phyloP scores from a whole-genome alignment of 495 filamentous ascomycete genomes.

The Penicilliopsis zonata region DNA sequence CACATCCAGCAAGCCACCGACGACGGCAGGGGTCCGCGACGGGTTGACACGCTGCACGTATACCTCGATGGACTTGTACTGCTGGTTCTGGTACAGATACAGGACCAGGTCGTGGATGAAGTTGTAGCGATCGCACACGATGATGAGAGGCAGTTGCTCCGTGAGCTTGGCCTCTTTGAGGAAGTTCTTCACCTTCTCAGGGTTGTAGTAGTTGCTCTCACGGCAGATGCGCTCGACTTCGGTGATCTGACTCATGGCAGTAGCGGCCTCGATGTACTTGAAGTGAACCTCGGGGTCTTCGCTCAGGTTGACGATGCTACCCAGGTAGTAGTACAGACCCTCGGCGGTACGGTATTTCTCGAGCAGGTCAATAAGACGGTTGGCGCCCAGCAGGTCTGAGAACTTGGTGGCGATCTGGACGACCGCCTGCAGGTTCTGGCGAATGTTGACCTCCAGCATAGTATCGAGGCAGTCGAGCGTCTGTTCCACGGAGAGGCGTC shows the following conservation, averaged over 20 bases:
- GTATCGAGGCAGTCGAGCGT: slow-evolving; percentile 88
- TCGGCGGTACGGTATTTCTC: slow-evolving; percentile 96
- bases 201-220: slow-evolving; percentile 88
- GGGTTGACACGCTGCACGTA: slow-evolving; percentile 99
- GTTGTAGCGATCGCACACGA: slow-evolving; percentile 97
- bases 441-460: slow-evolving; percentile 93
- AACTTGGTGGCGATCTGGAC: slow-evolving; percentile 96
- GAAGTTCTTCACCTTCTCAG: slow-evolving; percentile 99
- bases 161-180: slow-evolving; percentile 88
- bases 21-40: slow-evolving; percentile 80
- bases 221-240: slow-evolving; percentile 97
- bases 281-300: slow-evolving; percentile 93
- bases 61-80: slow-evolving; percentile 98
- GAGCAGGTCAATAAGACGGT: slow-evolving; percentile 79
- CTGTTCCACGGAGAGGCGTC: slow-evolving; percentile 86
- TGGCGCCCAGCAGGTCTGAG: slow-evolving; percentile 89
- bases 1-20: slow-evolving; percentile 92
- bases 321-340: slow-evolving; percentile 95
- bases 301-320: slow-evolving; percentile 92
- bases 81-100: slow-evolving; percentile 97
- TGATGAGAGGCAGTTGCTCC: slow-evolving; percentile 92
- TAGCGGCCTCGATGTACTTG: slow-evolving; percentile 98
- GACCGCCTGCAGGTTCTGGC: slow-evolving; percentile 88
- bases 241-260: slow-evolving; percentile 76
- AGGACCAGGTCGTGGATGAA: slow-evolving; percentile 95